Base-by-base conservation (phyloP, 768 basidiomycete genomes). In the Suillus ampliporus region DNA sequence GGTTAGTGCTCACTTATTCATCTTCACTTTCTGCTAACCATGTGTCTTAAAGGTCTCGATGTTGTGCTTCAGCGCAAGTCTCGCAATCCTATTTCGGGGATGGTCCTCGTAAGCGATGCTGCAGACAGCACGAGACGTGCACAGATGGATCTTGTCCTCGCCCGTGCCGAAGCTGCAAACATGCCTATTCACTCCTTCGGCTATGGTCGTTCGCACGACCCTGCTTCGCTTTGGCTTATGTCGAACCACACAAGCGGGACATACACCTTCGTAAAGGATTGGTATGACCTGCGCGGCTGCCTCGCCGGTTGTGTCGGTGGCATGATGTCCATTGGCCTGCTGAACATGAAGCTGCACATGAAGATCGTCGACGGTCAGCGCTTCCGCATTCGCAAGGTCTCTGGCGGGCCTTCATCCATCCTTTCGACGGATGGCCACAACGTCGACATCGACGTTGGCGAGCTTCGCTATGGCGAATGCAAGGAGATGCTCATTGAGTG, bases 101-200 rank as follows among this genome's bases (percentile, higher is more conserved):
- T 99, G 88, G 78, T 98, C 44, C 85, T 99, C 28, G 89, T 99
- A 64, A 95, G 92, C 72, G 97, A 99, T 71, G 90, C 95, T 4
- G 84, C 93, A 5, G 97, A 99, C 69, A 91, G 89, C 69, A 95
- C 95, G 17, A 86, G 95, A 58, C 89, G 95, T 17, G 94, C 94
- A 26, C 96, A 98, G 76, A 99, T 99, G 95, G 97, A 99, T 74
- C 85, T 99, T 17, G 96, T 98, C 17, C 90, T 98, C 52, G 96
- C 97, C 48, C 90, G 97, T 41, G 92, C 95, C 2, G 97, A 99
- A 72, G 97, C 97, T 14, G 97, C 94, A 35, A 95, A 95, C 73
- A 88, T 97, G 28, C 96, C 97, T 5, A 97, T 99, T 60, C 97
- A 99, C 75, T 92, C 96, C 4, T 91, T 99, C 67, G 97, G 97